Base-by-base conservation (phyloP, 1,284 basidiomycete species). In the Cryptococcus sp. region DNA sequence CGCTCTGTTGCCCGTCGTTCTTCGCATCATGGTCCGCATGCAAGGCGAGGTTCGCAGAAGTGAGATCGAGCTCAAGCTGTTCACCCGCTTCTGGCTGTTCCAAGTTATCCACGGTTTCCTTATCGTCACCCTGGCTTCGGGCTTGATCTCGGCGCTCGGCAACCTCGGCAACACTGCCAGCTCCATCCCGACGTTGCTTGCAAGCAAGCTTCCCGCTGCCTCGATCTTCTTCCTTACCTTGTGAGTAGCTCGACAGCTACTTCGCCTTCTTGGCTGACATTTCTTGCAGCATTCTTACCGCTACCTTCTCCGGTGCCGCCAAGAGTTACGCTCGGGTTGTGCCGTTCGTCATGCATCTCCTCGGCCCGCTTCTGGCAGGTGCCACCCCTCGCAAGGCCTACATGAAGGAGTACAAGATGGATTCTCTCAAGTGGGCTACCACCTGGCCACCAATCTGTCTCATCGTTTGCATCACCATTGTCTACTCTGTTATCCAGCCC, bases 201-300 rank as follows among this genome's bases (percentile, higher is more conserved):
- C 92, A 0, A 64, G 78, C 40, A 86, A 91, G 53, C 81, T 99
- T 20, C 95, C 95, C 0, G 77, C 84, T 61, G 90, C 92, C 0
- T 91, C 90, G 19, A 93, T 86, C 58, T 99, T 96, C 85, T 97
- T 97, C 88, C 82, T 98, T 54, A 93, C 91, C 80, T 93, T 81
- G 62, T 85, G 79, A 54, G 68, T 75, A 8, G 66, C 61, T 27
- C 61, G 62, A 54, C 61, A 23, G 3, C 3, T 25, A 39, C 25
- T 45, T 35, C 75, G 67, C 57, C 75, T 88, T 25, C 35, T 17
- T 27, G 13, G 16, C 77, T 90, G 25, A 87, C 89, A 25, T 5
- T 30, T 16, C 13, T 17, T 42, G 27, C 30, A 70, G 62, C 58
- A 69, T 78, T 54, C 67, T 80, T 38, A 75, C 77, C 13, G 68